These are phyloP conservation scores for Carex myosuroides DNA, from an alignment of 176 grass and related monocot genomes.

Conservation along the genomic window DNA sequence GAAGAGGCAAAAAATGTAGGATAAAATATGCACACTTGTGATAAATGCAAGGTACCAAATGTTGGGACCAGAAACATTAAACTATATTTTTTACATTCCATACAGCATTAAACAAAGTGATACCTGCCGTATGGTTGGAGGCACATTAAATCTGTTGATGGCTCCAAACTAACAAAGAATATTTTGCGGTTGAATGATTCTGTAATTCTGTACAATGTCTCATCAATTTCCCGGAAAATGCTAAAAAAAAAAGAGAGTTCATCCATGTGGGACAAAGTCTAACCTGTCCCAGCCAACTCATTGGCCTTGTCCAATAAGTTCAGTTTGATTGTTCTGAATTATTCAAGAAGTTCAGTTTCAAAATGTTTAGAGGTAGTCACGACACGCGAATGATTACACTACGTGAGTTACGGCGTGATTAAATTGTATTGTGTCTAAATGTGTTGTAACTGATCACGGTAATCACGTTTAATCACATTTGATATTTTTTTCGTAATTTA, in stretches of 20 bases:
- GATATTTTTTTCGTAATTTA: too few relatives aligned
- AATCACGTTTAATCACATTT: too few relatives aligned
- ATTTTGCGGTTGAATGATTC: background rate
- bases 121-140: conserved; percentile 9
- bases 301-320: conserved; percentile 5
- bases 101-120: background rate
- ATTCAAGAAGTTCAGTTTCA: too few relatives aligned
- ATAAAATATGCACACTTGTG: too few relatives aligned
- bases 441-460: too few relatives aligned
- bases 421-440: too few relatives aligned
- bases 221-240: background rate
- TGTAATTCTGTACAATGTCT: background rate
- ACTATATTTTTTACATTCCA: background rate
- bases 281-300: conserved; percentile 20
- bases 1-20: too few relatives aligned
- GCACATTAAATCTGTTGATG: background rate
- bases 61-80: background rate
- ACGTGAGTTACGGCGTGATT: too few relatives aligned
- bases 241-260: background rate
- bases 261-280: background rate
- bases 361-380: too few relatives aligned
- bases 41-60: background rate
- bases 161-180: background rate
- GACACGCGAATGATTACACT: too few relatives aligned
- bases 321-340: background rate